Evolutionary conservation across 164 flowering plant genomes (phyloP).

Genomic region (Piper betle): DNA sequence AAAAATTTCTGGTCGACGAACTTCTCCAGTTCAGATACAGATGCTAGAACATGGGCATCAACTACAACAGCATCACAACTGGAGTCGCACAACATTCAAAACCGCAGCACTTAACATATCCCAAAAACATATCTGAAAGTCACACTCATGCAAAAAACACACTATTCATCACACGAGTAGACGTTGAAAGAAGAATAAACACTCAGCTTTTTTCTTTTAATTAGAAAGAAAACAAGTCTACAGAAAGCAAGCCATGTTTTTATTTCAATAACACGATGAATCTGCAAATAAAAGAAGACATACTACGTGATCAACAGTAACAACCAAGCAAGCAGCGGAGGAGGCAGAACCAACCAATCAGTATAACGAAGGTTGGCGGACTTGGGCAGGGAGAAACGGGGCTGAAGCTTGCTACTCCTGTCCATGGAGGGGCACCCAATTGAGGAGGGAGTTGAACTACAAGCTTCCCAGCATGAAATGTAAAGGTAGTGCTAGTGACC

Average conservation of each 20-base stretch:
- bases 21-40: no score
- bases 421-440: slow-evolving; percentile 24
- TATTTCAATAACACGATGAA: background rate
- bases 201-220: background rate
- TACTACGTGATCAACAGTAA: background rate
- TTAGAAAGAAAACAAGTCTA: background rate
- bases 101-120: no score
- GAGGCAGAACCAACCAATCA: slow-evolving; percentile 40
- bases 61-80: no score
- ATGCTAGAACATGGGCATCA: no score
- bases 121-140: background rate
- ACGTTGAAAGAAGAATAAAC: background rate
- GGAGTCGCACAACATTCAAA: no score
- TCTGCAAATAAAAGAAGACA: background rate
- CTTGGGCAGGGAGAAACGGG: slow-evolving; percentile 22
- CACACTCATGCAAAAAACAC: background rate
- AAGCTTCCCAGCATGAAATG: slow-evolving; percentile 2
- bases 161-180: background rate
- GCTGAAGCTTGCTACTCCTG: slow-evolving; percentile 25
- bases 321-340: background rate
- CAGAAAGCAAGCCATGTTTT: background rate
- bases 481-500: slow-evolving; percentile 3
- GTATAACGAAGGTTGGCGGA: slow-evolving; percentile 34
- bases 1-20: no score
- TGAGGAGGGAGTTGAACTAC: background rate